Evolutionary conservation across 345 rosid genomes (phyloP), one percentile per base, ranked within the genome.

Genomic region (Lagerstroemia speciosa): DNA sequence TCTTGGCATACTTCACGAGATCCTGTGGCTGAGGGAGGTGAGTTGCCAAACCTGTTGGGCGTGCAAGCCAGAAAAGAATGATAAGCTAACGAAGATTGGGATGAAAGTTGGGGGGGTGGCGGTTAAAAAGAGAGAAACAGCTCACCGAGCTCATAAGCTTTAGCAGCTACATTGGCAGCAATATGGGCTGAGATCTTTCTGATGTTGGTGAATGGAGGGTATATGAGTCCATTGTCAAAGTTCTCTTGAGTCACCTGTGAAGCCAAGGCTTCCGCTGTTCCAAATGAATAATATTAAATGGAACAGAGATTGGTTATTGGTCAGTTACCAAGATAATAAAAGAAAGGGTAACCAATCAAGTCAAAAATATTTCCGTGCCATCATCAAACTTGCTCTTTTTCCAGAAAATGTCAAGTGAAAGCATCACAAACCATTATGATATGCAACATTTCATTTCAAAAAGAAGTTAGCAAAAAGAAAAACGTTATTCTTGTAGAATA

Each of bases 131-230:
- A 26, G 45, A 22, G 20, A 19, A 66, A 43, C 15, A 12, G 65
- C 89, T 80, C 53, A 93, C 98, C 97, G 2, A 93, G 97, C 77
- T 93, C 98, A 62, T 90, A 90, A 66, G 98, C 90, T 74, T 90
- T 93, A 34, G 89, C 87, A 38, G 97, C 96, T 36, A 93, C 98
- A 36, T 69, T 77, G n/a, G 98, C 98, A n/a, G 98, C 98, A 71
- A 93, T 93, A 26, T 83, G 85, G 46, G 98, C 98, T 4, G 98
- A 93, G 67, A 93, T 93, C 87, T 85, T 89, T 83, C 98, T 87
- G 78, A 90, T 93, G 82, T 86, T 79, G 64, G 72, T 83, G 61
- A 93, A 87, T 65, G 98, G 97, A 30, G 98, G 98, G 79, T 77
- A 90, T 72, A 93, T 74, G 66, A 89, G 92, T 64, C 98, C 92